phyloP scores from a whole-genome alignment of 495 filamentous ascomycete genomes.

The Hypoxylon perforatum region DNA sequence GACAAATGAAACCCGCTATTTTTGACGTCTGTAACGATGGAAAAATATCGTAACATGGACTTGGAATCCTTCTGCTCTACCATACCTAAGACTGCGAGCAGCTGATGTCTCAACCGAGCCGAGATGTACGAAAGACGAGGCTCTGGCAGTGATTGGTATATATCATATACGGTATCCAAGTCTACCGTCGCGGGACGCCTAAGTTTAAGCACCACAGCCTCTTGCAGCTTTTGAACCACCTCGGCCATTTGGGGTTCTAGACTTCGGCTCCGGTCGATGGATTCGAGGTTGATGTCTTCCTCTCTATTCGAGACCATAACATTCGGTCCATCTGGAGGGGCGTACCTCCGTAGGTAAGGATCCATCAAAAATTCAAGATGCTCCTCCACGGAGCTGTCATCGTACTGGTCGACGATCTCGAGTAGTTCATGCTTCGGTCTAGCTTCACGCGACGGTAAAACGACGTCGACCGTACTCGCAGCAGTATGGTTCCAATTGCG shows the following conservation, averaged over 20 bases:
- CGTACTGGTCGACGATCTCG: conserved; percentile 60
- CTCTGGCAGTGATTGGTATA: conserved; percentile 57
- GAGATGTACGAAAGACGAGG: conserved; percentile 76
- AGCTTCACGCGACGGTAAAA: conserved; percentile 3
- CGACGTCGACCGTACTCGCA: conserved; percentile 1
- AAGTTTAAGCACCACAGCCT: conserved; percentile 45
- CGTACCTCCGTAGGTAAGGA: conserved; percentile 60
- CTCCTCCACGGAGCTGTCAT: conserved; percentile 57
- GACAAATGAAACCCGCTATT: conserved; percentile 70
- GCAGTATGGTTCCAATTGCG: conserved; percentile 39
- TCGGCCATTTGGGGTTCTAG: conserved; percentile 36
- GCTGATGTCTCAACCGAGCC: conserved; percentile 64
- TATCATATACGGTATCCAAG: conserved; percentile 55
- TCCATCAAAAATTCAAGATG: conserved; percentile 57
- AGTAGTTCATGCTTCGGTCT: conserved; percentile 55
- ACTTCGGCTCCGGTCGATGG: conserved; percentile 41
- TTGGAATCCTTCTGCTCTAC: conserved; percentile 64
- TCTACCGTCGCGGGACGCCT: conserved; percentile 45
- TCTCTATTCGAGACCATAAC: conserved; percentile 56
- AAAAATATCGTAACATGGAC: conserved; percentile 83
- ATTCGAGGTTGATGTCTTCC: conserved; percentile 60
- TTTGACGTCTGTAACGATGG: conserved; percentile 85
- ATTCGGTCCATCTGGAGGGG: conserved; percentile 53
- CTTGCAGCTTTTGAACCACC: conserved; percentile 48
- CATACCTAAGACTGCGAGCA: conserved; percentile 76